These are phyloP conservation scores for Euryodendron excelsum DNA, from an alignment of 148 eudicot species.

Conservation along the genomic window DNA sequence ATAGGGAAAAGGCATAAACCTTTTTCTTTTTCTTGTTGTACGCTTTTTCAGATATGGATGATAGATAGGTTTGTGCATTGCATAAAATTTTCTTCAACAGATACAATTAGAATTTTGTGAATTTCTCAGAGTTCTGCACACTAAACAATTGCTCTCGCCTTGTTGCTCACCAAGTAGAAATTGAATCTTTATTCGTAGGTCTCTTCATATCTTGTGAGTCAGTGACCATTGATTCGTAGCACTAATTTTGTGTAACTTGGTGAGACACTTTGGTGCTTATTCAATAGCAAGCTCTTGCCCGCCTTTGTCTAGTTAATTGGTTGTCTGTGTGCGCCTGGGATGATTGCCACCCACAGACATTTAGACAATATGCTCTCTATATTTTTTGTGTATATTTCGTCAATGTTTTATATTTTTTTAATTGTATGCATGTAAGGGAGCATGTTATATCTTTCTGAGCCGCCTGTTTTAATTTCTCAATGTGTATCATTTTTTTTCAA, in stretches of 20 bases:
- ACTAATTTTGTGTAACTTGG: not conserved
- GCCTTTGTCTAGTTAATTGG: no score
- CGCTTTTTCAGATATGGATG: slow-evolving; percentile 3
- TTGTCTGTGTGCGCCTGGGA: no score
- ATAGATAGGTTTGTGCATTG: not conserved
- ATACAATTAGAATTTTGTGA: not conserved
- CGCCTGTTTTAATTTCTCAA: no score
- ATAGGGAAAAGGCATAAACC: not conserved
- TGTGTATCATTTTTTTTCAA: no score
- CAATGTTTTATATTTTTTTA: no score
- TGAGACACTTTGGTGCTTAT: not conserved
- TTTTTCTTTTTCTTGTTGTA: not conserved
- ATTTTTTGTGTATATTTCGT: no score
- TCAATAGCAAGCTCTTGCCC: no score
- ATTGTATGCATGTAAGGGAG: no score
- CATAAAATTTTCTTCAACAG: not conserved
- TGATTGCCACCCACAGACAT: no score
- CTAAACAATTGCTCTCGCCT: not conserved
- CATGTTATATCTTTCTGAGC: no score
- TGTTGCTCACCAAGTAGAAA: not conserved
- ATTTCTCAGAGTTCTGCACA: not conserved
- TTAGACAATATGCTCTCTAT: no score
- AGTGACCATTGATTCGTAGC: not conserved
- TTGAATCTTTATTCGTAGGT: not conserved
- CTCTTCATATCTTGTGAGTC: not conserved